These are phyloP conservation scores for Starmerella sirachaensis DNA, from an alignment of 805 yeast species.

Conservation along the genomic window DNA sequence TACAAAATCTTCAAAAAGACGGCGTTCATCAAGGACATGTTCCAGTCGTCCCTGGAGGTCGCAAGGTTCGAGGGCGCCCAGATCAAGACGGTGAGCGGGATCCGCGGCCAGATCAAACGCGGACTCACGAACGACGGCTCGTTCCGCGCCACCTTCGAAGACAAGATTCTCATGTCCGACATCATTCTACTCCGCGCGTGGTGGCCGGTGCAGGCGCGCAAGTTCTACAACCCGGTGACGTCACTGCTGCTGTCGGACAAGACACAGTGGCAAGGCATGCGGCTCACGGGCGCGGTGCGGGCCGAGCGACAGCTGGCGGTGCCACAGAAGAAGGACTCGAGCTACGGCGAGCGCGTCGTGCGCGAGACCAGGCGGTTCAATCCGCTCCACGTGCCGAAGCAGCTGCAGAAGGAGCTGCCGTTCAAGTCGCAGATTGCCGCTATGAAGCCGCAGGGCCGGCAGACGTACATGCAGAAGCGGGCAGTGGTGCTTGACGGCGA, in stretches of 20 bases:
- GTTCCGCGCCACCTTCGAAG: constrained; percentile 94
- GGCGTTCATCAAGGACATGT: constrained; percentile 96
- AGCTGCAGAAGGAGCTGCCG: constrained; percentile 67
- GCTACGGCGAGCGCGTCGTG: constrained; percentile 55
- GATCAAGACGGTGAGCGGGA: constrained; percentile 92
- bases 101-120: constrained; percentile 92
- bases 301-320: constrained; percentile 58
- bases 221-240: constrained; percentile 91
- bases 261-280: constrained; percentile 90
- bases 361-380: constrained; percentile 77
- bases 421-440: constrained; percentile 81
- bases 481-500: constrained; percentile 90
- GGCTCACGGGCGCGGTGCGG: constrained; percentile 86
- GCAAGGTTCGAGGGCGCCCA: constrained; percentile 98
- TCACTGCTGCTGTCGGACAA: constrained; percentile 70
- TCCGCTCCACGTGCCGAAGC: constrained; percentile 72
- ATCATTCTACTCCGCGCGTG: constrained; percentile 84
- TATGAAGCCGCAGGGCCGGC: constrained; percentile 71
- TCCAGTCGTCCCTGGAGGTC: constrained; percentile 79
- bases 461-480: constrained; percentile 73
- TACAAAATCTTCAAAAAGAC: constrained; percentile 88
- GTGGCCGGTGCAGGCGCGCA: constrained; percentile 87
- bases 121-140: constrained; percentile 89
- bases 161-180: constrained; percentile 73
- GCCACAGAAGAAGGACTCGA: constrained; percentile 43